phyloP scores from a whole-genome alignment of 176 grass and related monocot genomes.

The Zea mays region DNA sequence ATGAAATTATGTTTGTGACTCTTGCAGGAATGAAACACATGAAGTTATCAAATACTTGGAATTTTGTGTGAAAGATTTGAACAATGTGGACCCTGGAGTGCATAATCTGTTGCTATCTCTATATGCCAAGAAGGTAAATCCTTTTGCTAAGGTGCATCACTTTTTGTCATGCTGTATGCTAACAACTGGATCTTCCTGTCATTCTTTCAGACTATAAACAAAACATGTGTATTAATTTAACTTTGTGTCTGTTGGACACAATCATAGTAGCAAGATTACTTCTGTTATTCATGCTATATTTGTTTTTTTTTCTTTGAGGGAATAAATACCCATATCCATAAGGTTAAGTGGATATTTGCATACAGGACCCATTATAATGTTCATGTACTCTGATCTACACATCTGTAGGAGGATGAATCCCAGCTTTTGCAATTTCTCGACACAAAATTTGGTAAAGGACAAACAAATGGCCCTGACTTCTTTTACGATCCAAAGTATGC shows the following conservation, averaged over 20 bases:
- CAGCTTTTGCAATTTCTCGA: slow-evolving; percentile 86
- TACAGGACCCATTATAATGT: neutral
- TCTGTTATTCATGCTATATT: slow-evolving; percentile 12
- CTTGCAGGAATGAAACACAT: slow-evolving; percentile 89
- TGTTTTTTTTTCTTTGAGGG: neutral
- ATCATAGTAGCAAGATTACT: slow-evolving; percentile 11
- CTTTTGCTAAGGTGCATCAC: slow-evolving; percentile 43
- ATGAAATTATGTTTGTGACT: slow-evolving; percentile 37
- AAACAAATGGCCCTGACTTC: slow-evolving; percentile 65
- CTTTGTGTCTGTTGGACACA: slow-evolving; percentile 33
- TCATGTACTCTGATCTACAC: slow-evolving; percentile 21
- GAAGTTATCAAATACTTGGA: slow-evolving; percentile 98
- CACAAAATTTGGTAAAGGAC: slow-evolving; percentile 76
- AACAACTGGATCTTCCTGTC: slow-evolving; percentile 39
- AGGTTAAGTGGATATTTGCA: slow-evolving; percentile 24
- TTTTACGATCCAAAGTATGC: slow-evolving; percentile 99
- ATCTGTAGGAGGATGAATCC: slow-evolving; percentile 85
- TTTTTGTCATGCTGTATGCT: slow-evolving; percentile 57
- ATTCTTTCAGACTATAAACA: slow-evolving; percentile 18
- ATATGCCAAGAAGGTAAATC: slow-evolving; percentile 84
- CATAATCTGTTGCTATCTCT: slow-evolving; percentile 92
- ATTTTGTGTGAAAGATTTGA: slow-evolving; percentile 89
- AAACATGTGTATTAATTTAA: neutral
- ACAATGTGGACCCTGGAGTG: slow-evolving; percentile 84
- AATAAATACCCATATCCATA: slow-evolving; percentile 21